Conservation (phyloP, 2,329 filamentous ascomycete species). For the Claviceps sp. region DNA sequence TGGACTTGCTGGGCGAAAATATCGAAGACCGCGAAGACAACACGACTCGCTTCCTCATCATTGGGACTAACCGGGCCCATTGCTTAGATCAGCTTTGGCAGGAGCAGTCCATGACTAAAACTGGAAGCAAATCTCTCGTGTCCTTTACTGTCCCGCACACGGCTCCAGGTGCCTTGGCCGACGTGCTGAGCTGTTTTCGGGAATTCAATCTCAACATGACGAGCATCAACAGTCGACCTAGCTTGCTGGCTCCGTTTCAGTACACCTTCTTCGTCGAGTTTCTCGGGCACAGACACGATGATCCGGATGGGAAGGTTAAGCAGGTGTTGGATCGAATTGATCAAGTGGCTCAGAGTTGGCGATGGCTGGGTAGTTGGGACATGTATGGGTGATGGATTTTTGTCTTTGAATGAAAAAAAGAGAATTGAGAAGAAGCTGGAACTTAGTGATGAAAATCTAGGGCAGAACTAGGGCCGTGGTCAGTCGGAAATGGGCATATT, state of each 20-base stretch:
- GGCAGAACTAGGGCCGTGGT: too few species aligned
- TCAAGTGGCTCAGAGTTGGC: conserved; percentile 44
- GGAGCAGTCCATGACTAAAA: conserved; percentile 13
- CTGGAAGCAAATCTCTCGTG: conserved; percentile 55
- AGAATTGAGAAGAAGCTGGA: too few species aligned
- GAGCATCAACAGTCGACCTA: conserved; percentile 78
- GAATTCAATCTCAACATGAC: conserved; percentile 65
- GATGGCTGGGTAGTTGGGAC: conserved; percentile 60
- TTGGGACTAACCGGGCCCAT: conserved; percentile 27
- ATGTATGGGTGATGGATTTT: conserved; percentile 12
- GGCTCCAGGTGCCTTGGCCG: conserved; percentile 68
- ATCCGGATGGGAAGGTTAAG: conserved; percentile 44
- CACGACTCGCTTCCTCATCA: conserved; percentile 64
- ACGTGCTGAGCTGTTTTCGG: conserved; percentile 68
- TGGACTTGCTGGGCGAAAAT: conserved; percentile 54
- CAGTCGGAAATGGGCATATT: neutral
- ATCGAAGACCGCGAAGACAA: conserved; percentile 68
- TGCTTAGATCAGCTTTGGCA: conserved; percentile 14
- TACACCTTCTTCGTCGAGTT: conserved; percentile 96
- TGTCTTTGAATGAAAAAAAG: too few species aligned
- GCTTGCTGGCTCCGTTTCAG: conserved; percentile 62
- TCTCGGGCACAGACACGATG: conserved; percentile 42
- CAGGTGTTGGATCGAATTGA: conserved; percentile 45
- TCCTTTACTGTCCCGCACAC: conserved; percentile 73
- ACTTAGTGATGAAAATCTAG: too few species aligned